phyloP scores from a whole-genome alignment of 2,329 filamentous ascomycete species.

The Rhynchosporium agropyri region DNA sequence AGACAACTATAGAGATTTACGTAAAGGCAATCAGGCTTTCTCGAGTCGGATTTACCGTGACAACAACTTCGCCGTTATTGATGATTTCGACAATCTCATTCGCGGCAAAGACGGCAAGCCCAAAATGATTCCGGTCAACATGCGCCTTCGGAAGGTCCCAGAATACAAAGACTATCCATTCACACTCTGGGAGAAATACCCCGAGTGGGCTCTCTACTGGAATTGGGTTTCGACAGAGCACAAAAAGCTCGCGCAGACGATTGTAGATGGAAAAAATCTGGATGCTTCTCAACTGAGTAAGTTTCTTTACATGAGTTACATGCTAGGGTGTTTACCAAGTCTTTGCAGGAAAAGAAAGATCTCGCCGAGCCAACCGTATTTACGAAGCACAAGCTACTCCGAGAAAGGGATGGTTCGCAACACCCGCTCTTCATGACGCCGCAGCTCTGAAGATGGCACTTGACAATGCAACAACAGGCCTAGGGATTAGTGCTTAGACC shows the following conservation, averaged over 20 bases:
- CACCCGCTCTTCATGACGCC: conserved; percentile 7
- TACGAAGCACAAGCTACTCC: neutral
- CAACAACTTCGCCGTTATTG: conserved; percentile 7
- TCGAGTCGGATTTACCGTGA: conserved; percentile 17
- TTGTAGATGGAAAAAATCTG: conserved; percentile 15
- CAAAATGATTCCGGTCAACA: neutral
- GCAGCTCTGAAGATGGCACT: neutral
- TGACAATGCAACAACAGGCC: neutral
- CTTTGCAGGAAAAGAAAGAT: conserved; percentile 16
- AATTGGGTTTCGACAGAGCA: conserved; percentile 20
- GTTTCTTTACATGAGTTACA: no score
- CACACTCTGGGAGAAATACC: conserved; percentile 22
- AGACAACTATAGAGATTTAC: neutral
- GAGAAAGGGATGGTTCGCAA: conserved; percentile 15
- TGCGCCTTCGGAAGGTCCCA: neutral
- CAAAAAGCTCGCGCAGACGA: conserved; percentile 16
- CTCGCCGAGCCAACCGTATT: conserved; percentile 8
- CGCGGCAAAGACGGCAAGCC: conserved; percentile 12
- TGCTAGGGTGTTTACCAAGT: no score
- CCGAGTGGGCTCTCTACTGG: conserved; percentile 21
- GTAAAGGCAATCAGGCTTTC: neutral
- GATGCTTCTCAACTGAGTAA: conserved; percentile 9
- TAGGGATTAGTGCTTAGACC: no score
- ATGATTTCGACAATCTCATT: conserved; percentile 8
- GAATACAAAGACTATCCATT: conserved; percentile 15